Evolutionary conservation across 202 grass and related monocot species (phyloP), one percentile per base, ranked within the genome.

Genomic region (Cymbopogon flexuosus): DNA sequence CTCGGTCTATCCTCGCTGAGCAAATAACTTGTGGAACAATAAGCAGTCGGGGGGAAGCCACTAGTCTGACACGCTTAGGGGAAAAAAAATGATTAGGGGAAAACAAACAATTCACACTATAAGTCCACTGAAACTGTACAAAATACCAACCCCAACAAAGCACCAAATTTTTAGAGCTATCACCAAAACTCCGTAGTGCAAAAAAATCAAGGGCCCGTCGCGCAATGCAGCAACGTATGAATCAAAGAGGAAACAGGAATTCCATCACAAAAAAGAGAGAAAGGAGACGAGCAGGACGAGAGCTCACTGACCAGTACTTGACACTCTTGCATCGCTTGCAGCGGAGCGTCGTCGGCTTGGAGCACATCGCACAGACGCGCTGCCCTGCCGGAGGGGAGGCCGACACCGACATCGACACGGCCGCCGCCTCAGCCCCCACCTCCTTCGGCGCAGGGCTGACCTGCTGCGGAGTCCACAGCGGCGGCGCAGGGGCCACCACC

Each of bases 241-340:
- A 81, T 62, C 52, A 13, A 13, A 27, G 10, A 61, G 27, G 37
- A 64, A 68, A 54, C 11, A 77, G n/a, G 58, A 45, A 27, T 27
- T 27, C 2, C 57, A 60, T 59, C 0, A 23, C 5, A 10, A n/a
- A 10, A 18, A 1, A 39, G 36, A 39, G 6, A 8, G 7, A 56
- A 15, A 19, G 21, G 29, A 62, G 62, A 43, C n/a, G 64, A 23
- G 23, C 6, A 75, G 45, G 61, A 81, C 42, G 65, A 52, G 29
- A 79, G 36, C 29, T 22, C 43, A 84, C 88, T 43, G 41, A 98
- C 95, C 95, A 98, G 66, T 98, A 98, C 78, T 91, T 94, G 79
- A 88, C 88, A 47, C 82, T 65, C 86, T 98, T 98, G 95, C 95
- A 98, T 65, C 73, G 72, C 54, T 85, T 84, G 73, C 95, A 98